Evolutionary conservation across 768 basidiomycete genomes (phyloP), one percentile per base, ranked within the genome.

Genomic region (Boletus vermiculosoides): DNA sequence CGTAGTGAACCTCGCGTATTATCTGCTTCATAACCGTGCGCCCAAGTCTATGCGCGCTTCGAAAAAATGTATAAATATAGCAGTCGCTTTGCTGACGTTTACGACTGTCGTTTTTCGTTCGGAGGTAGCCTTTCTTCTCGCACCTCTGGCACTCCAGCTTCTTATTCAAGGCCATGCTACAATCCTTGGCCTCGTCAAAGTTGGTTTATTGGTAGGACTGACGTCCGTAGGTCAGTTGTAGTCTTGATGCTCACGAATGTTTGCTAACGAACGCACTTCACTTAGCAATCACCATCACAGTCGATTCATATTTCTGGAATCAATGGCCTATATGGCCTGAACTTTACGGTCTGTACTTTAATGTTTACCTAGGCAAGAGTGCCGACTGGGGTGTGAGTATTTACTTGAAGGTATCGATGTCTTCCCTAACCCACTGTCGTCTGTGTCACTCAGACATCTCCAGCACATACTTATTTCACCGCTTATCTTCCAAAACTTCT

Each of bases 251-350:
- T 23, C 13, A 28, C 11, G 16, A 20, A 6, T 7, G 6, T 11
- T 28, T 2, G 33, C 41, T 51, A n/a, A 53, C 52, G 13, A 25
- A 33, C 45, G 16, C 10, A 31, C 31, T 37, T 50, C 33, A 13
- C 41, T 4, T 62, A 92, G 92, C 72, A 3, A 55, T 84, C 3
- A 90, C 90, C 0, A 65, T 86, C 1, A 13, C 66, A 0, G 76
- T 96, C 30, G 97, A 99, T 70, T 90, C 92, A 0, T 88, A 88
- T 74, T 89, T 96, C 71, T 98, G 96, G 94, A 67, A 79, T 52
- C 74, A 73, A 62, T 80, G 75, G 63, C 78, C 83, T 5, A 67
- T 95, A 0, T 98, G 94, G 95, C 95, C 97, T 0, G 97, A 98
- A 68, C 75, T 91, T 16, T 77, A 83, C 1, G 80, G 83, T 0